These are phyloP conservation scores for Hyaloscypha hepaticicola DNA, from an alignment of 495 filamentous ascomycete species.

Conservation along the genomic window DNA sequence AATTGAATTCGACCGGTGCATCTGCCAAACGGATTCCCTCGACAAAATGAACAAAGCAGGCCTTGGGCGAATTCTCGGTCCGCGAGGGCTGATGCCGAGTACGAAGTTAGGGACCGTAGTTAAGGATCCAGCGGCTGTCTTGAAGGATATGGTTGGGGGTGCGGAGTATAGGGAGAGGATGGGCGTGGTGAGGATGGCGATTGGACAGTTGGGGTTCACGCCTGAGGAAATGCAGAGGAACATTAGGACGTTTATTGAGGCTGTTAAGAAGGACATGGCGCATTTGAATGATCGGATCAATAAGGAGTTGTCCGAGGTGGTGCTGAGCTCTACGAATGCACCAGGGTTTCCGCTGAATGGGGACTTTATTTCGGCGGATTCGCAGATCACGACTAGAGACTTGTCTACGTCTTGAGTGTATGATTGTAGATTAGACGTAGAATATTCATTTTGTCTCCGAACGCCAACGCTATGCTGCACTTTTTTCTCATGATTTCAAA, in stretches of 20 bases:
- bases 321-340: constrained; percentile 83
- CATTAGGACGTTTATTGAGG: constrained; percentile 71
- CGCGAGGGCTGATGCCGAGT: constrained; percentile 88
- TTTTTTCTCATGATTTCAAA: constrained; percentile 39
- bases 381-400: constrained; percentile 50
- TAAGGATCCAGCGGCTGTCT: constrained; percentile 64
- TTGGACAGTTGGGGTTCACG: constrained; percentile 88
- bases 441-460: constrained; percentile 33
- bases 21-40: constrained; percentile 79
- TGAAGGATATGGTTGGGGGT: constrained; percentile 78
- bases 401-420: constrained; percentile 41
- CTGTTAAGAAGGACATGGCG: constrained; percentile 74
- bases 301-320: constrained; percentile 90
- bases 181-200: constrained; percentile 81
- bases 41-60: constrained; percentile 70
- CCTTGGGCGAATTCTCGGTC: constrained; percentile 80
- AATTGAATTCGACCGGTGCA: constrained; percentile 84
- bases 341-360: constrained; percentile 88
- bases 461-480: constrained; percentile 29
- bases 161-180: constrained; percentile 82
- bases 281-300: constrained; percentile 64
- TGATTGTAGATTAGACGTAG: constrained; percentile 42
- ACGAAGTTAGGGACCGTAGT: constrained; percentile 84
- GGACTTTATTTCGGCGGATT: constrained; percentile 60
- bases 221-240: constrained; percentile 85